These are phyloP conservation scores for Paragyromitra xinjiangensis DNA, from an alignment of 495 filamentous ascomycete genomes.

Conservation along the genomic window DNA sequence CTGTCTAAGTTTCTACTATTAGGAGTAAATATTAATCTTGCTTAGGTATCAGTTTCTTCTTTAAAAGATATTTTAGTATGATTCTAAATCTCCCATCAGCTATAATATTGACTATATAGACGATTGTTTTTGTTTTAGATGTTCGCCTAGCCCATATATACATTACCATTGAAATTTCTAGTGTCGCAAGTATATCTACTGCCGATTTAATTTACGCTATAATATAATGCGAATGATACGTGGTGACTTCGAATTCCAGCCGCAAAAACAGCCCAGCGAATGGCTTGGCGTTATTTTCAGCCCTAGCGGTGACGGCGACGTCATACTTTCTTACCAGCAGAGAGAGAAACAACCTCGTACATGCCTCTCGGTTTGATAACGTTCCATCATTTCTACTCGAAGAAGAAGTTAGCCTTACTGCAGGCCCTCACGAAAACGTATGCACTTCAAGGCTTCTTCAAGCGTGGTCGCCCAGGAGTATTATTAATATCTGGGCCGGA, in stretches of 20 bases:
- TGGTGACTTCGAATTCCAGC: not conserved
- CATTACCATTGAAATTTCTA: no score
- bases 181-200: not conserved
- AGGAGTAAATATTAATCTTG: not conserved
- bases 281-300: not conserved
- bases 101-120: no score
- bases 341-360: not conserved
- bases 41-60: no score
- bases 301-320: not conserved
- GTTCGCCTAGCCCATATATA: no score
- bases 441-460: conserved; percentile 15
- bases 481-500: conserved; percentile 15
- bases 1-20: not conserved
- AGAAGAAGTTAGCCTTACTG: conserved; percentile 1
- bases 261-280: not conserved
- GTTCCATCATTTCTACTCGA: conserved; percentile 41
- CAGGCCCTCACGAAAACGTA: conserved; percentile 3
- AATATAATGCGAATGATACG: not conserved
- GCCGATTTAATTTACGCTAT: not conserved
- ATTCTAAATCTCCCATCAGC: no score
- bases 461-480: conserved; percentile 29
- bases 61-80: no score
- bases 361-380: conserved; percentile 34
- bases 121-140: no score
- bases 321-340: no score